phyloP scores from a whole-genome alignment of 257 asterid genomes.

The Fraxinus cuspidata region DNA sequence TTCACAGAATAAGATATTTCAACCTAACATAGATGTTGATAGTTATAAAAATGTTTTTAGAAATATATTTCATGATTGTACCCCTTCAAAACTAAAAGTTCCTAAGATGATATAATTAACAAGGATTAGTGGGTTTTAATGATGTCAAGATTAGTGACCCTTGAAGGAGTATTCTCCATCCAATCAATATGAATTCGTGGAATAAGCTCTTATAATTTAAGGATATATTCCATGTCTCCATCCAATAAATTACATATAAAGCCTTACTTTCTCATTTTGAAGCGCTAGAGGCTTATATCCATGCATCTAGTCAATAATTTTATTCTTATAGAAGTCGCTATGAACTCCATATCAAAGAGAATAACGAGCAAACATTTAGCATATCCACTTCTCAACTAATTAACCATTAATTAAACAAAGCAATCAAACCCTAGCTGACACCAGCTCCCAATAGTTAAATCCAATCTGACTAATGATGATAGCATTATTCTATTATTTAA shows the following conservation, averaged over 20 bases:
- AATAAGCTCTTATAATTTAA: neutral
- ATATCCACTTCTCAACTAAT: neutral
- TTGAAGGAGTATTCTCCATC: neutral
- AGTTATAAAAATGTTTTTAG: neutral
- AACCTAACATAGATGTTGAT: neutral
- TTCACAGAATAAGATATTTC: neutral
- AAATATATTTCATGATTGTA: neutral
- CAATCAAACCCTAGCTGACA: neutral
- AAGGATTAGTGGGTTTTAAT: neutral
- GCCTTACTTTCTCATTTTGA: neutral
- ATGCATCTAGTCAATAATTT: conserved; percentile 1
- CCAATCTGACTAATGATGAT: neutral
- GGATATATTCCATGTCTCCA: neutral
- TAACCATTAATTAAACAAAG: neutral
- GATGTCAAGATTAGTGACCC: neutral
- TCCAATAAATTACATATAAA: neutral
- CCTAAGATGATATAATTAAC: neutral
- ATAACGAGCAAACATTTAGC: neutral
- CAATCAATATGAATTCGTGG: neutral
- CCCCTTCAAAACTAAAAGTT: neutral
- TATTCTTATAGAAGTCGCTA: neutral
- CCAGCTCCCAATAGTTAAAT: neutral
- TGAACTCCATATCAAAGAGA: neutral
- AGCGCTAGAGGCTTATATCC: neutral
- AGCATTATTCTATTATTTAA: neutral